Conservation (phyloP, 1,284 basidiomycete species). For the Agroathelia rolfsii region DNA sequence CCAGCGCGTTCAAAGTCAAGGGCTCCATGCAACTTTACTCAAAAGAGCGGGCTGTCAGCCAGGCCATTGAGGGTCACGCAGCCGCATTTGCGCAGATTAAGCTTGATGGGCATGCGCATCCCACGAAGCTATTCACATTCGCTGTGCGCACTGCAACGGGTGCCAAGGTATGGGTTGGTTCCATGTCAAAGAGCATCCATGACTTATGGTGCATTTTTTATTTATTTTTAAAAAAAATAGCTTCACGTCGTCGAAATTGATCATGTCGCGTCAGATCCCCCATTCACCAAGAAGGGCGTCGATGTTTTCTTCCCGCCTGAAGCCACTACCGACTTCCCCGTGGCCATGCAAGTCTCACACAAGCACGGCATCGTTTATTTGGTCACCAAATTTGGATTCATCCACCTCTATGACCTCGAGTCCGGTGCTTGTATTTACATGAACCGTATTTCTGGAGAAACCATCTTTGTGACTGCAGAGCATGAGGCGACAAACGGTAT, state of each 20-base stretch:
- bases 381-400: constrained; percentile 99
- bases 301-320: constrained; percentile 99
- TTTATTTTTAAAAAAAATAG: constrained; percentile 31
- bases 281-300: constrained; percentile 95
- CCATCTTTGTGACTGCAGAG: constrained; percentile 97
- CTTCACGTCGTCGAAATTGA: constrained; percentile 99
- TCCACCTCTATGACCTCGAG: constrained; percentile 98
- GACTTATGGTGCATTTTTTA: constrained; percentile 5
- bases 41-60: constrained; percentile 87
- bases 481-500: constrained; percentile 93
- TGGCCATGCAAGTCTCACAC: constrained; percentile 97
- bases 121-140: constrained; percentile 93
- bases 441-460: constrained; percentile 99
- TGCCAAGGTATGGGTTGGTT: constrained; percentile 90
- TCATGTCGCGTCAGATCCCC: constrained; percentile 90
- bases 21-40: constrained; percentile 95
- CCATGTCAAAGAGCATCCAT: constrained; percentile 8
- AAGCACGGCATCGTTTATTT: constrained; percentile 97
- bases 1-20: constrained; percentile 95
- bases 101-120: constrained; percentile 73
- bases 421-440: constrained; percentile 99
- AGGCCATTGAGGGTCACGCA: constrained; percentile 98
- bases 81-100: constrained; percentile 93
- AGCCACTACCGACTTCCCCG: constrained; percentile 98
- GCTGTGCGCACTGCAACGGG: constrained; percentile 92